Base-by-base conservation (phyloP, 306 rosid genomes). In the Quillaja saponaria region DNA sequence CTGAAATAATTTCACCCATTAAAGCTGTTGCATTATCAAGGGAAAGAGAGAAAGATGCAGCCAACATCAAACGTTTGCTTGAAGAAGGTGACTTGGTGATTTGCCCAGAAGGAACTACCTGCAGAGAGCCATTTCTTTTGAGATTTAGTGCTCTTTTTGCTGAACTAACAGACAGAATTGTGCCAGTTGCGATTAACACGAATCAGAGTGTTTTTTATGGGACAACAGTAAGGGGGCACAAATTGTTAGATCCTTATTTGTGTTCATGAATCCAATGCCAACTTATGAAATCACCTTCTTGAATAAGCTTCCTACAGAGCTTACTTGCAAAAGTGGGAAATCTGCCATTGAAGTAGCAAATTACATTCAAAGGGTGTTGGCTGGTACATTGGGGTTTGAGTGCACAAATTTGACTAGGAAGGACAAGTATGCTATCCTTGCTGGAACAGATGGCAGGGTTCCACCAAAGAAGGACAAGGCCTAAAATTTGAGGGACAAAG, bases 121-220 rank as follows among this genome's bases (percentile, higher is more conserved):
- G 99, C 11, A 78, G 99, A 7, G 99, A 92, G 49, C 87, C 95
- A 2, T 92, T 86, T 34, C 76, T 92, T 1, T 8, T 89, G 54
- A 61, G 99, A 72, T 92, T 92, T 61, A 92, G 96, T 58, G 96
- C 99, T 1, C 86, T 92, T 5, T 92, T 92, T 14, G 96, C 96
- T 10, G 96, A 92, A 55, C 68, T 92, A 1, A 86, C 95, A 0
- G 94, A 86, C 35, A 73, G 96, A 35, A 92, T 92, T 21, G 96
- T 92, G 28, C 99, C 99, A 0, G 94, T 92, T 15, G 96, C 99
- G 0, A 86, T 92, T 2, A 86, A 92, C 76, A 84, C 94, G 0
- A 92, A 89, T 37, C 99, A 92, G 34, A 89, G 78, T 64, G 86
- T 92, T 66, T 92, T 86, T 17, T 68, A 84, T 20, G 99, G 99